Evolutionary conservation across 2,329 filamentous ascomycete species (phyloP).

Genomic region (Colletotrichum sp.): DNA sequence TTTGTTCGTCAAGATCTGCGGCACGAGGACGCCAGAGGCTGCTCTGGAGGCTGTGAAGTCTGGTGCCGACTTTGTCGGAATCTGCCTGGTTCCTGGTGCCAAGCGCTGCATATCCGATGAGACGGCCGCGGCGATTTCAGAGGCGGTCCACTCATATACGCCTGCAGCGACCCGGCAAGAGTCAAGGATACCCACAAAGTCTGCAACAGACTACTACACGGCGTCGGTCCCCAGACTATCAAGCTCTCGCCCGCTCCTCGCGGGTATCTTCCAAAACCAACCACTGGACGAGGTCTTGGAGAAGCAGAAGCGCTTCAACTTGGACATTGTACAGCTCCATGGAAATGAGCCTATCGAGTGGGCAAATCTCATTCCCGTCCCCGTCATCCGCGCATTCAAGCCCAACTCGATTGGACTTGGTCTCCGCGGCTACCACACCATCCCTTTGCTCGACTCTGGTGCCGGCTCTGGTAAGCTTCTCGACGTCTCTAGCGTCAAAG

Average conservation of each 20-base stretch:
- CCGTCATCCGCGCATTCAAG: conserved; percentile 86
- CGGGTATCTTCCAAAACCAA: conserved; percentile 94
- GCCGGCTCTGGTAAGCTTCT: conserved; percentile 82
- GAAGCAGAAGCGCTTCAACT: conserved; percentile 74
- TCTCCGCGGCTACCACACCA: conserved; percentile 78
- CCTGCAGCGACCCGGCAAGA: conserved; percentile 35
- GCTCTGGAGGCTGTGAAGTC: conserved; percentile 82
- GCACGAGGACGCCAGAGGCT: conserved; percentile 82
- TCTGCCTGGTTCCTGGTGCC: conserved; percentile 84
- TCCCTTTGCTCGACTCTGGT: conserved; percentile 87
- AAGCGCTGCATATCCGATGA: conserved; percentile 82
- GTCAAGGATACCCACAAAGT: conserved; percentile 31
- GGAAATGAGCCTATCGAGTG: conserved; percentile 93
- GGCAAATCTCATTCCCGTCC: conserved; percentile 87
- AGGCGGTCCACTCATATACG: conserved; percentile 75
- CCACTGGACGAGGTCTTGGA: conserved; percentile 81
- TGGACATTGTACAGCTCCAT: conserved; percentile 93
- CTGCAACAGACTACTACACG: conserved; percentile 73
- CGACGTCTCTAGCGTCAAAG: conserved; percentile 72
- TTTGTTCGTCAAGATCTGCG: conserved; percentile 91
- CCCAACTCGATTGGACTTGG: conserved; percentile 76
- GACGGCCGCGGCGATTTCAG: conserved; percentile 80
- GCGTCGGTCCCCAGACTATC: conserved; percentile 52
- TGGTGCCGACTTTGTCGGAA: conserved; percentile 90
- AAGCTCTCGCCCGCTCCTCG: conserved; percentile 72